Conservation (phyloP, 768 basidiomycete genomes). For the Pulveroboletus sp. region DNA sequence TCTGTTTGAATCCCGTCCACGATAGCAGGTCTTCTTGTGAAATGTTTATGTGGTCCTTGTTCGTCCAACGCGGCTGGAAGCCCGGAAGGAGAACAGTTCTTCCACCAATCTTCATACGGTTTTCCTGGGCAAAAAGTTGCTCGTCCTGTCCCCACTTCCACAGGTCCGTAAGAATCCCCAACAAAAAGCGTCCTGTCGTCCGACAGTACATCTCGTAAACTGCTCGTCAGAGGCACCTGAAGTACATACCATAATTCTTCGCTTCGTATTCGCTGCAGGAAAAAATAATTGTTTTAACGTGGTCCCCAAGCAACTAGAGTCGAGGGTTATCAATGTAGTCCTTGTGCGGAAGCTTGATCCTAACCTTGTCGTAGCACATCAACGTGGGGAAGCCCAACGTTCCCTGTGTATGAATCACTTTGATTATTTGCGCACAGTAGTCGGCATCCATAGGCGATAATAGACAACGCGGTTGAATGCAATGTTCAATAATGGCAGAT, state of each 20-base stretch:
- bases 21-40: slow-evolving; percentile 54
- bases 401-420: slow-evolving; percentile 82
- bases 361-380: slow-evolving; percentile 79
- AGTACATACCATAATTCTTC: slow-evolving; percentile 77
- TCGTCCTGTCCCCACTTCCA: slow-evolving; percentile 81
- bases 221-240: neutral
- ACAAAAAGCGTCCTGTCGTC: slow-evolving; percentile 76
- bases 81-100: slow-evolving; percentile 66
- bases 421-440: slow-evolving; percentile 89
- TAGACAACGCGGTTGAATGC: slow-evolving; percentile 87
- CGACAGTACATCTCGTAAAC: neutral
- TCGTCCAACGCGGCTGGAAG: slow-evolving; percentile 53
- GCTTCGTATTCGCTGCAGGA: slow-evolving; percentile 97
- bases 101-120: slow-evolving; percentile 61
- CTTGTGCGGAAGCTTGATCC: slow-evolving; percentile 8
- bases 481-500: slow-evolving; percentile 77
- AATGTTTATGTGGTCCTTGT: slow-evolving; percentile 39
- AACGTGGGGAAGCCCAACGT: slow-evolving; percentile 87
- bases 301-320: slow-evolving; percentile 74
- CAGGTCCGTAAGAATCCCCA: slow-evolving; percentile 74
- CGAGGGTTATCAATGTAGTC: slow-evolving; percentile 3
- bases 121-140: slow-evolving; percentile 66
- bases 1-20: slow-evolving; percentile 67
- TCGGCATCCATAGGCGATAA: slow-evolving; percentile 98
- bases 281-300: slow-evolving; percentile 81